phyloP scores from a whole-genome alignment of 208 protist genomes.

The Trypanosomatidae sp. region DNA sequence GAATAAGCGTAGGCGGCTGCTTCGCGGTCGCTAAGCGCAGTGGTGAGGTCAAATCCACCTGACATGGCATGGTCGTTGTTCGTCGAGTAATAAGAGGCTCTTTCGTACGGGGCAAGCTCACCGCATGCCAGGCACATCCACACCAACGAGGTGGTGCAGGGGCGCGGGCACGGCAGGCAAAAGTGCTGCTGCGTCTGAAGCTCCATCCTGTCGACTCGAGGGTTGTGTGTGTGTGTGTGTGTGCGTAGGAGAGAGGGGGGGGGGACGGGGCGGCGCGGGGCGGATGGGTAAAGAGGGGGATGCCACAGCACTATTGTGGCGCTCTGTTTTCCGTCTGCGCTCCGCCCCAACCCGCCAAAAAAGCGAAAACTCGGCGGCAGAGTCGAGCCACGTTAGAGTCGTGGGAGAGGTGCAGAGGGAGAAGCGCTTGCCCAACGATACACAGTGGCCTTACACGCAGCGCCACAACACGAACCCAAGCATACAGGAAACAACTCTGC shows the following conservation, averaged over 20 bases:
- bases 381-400: not conserved
- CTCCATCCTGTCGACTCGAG: not conserved
- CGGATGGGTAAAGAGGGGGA: not conserved
- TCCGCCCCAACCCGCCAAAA: too few relatives aligned
- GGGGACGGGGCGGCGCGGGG: not conserved
- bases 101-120: slow-evolving; percentile 21
- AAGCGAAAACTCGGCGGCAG: not conserved
- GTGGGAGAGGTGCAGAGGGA: not conserved
- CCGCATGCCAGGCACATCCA: slow-evolving; percentile 39
- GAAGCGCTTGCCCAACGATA: not conserved
- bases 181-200: not conserved
- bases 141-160: slow-evolving; percentile 11
- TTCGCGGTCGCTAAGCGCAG: not conserved
- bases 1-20: not conserved
- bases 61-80: not conserved
- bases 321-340: too few relatives aligned
- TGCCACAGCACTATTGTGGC: too few relatives aligned
- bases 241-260: not conserved
- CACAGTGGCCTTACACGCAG: not conserved
- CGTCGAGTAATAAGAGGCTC: not conserved
- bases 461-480: not conserved
- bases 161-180: not conserved
- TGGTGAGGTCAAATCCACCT: not conserved
- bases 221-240: not conserved
- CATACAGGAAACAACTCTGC: not conserved